A percentile compares a stretch with the other conserved stretches of the same genome.
phyloP scores from a whole-genome alignment of 129 eudicot species.

The Centaurea solstitialis region DNA sequence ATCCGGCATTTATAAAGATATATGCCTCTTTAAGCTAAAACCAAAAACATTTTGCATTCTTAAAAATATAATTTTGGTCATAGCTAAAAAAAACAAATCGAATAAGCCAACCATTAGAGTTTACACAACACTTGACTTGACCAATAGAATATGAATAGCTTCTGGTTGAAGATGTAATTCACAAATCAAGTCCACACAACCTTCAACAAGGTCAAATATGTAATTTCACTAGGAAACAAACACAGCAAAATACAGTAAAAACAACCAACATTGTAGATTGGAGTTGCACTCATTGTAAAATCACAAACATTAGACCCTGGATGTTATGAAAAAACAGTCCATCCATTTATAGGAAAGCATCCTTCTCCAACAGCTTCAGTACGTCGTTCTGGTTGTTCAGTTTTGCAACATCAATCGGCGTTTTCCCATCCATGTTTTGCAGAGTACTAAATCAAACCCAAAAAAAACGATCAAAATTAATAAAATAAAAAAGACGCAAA shows the following conservation, averaged over 20 bases:
- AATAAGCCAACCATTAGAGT: neutral
- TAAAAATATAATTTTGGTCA: neutral
- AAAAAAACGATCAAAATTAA: neutral
- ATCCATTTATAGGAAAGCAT: conserved; percentile 67
- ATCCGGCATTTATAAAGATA: no score
- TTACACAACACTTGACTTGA: neutral
- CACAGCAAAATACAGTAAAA: conserved; percentile 14
- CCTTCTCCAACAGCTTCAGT: conserved; percentile 81
- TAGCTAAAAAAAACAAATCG: neutral
- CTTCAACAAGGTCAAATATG: conserved; percentile 14
- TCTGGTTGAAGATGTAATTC: neutral
- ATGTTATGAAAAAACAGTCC: neutral
- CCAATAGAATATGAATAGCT: neutral
- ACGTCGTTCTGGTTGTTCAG: conserved; percentile 84
- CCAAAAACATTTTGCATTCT: neutral
- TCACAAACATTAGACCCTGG: conserved; percentile 13
- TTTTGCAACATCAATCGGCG: conserved; percentile 92
- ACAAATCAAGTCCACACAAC: conserved; percentile 22
- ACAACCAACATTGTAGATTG: conserved; percentile 2
- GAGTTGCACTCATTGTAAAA: neutral
- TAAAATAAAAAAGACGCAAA: neutral
- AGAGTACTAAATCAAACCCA: conserved; percentile 52
- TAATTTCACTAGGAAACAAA: conserved; percentile 23
- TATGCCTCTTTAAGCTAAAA: neutral
- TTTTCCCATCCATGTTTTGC: conserved; percentile 91